These are phyloP conservation scores for Hypericum perforatum DNA, from an alignment of 345 rosid species.

Conservation along the genomic window DNA sequence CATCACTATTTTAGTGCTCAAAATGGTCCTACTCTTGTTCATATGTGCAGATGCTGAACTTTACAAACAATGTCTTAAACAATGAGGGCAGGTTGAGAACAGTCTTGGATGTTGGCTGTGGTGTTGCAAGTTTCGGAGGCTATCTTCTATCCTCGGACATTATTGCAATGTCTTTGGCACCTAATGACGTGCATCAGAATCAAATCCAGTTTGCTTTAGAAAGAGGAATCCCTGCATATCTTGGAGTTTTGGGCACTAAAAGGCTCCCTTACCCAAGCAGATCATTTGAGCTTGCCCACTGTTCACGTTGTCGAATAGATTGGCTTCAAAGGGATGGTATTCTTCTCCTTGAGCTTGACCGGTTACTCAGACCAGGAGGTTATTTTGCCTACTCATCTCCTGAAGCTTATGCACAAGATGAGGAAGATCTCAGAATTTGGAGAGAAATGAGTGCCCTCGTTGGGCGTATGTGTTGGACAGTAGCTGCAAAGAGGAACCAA, in stretches of 20 bases:
- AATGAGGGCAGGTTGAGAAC: conserved; percentile 72
- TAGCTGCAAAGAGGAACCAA: conserved; percentile 85
- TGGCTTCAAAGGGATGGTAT: conserved; percentile 99
- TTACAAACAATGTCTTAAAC: conserved; percentile 55
- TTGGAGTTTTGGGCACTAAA: conserved; percentile 92
- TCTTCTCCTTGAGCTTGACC: conserved; percentile 95
- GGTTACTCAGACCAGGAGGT: conserved; percentile 95
- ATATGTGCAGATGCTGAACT: conserved; percentile 86
- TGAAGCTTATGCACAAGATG: conserved; percentile 97
- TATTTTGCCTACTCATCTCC: conserved; percentile 98
- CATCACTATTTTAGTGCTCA: conserved; percentile 1
- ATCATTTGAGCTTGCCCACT: conserved; percentile 94
- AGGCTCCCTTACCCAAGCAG: conserved; percentile 98
- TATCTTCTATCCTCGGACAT: conserved; percentile 84
- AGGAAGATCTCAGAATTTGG: conserved; percentile 91
- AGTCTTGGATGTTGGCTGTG: conserved; percentile 97
- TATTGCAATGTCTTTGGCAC: conserved; percentile 84
- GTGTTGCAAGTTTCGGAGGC: conserved; percentile 98
- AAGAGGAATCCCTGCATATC: conserved; percentile 98
- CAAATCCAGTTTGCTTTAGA: conserved; percentile 98
- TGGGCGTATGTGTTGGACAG: conserved; percentile 90
- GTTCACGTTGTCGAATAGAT: conserved; percentile 96
- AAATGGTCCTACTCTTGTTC: conserved; percentile 7
- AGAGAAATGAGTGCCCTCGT: conserved; percentile 89
- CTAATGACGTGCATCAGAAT: conserved; percentile 98